Percentiles rank a stretch among this genome's conserved stretches.
phyloP scores from a whole-genome alignment of 75 land plant genomes.

The Picea glauca region DNA sequence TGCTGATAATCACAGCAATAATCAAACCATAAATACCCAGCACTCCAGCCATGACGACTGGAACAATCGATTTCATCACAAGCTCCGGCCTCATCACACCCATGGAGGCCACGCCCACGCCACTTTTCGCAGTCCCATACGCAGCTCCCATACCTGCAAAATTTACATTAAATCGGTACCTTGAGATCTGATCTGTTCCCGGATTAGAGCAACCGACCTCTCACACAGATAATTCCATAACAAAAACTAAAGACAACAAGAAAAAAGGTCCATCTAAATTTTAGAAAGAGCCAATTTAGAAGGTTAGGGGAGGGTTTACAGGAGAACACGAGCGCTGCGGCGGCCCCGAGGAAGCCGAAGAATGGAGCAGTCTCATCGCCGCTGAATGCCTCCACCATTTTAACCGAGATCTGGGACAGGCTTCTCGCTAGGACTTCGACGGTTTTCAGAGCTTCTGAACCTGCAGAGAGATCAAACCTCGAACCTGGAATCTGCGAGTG shows the following conservation, averaged over 20 bases:
- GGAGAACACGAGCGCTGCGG: constrained; percentile 66
- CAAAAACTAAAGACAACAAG: neutral
- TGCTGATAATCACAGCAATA: constrained; percentile 65
- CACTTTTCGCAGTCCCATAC: constrained; percentile 70
- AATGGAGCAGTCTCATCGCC: constrained; percentile 71
- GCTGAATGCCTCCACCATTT: constrained; percentile 26
- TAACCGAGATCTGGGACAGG: neutral
- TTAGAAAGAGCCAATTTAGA: neutral
- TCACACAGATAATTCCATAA: neutral
- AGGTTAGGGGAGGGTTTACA: constrained; percentile 17
- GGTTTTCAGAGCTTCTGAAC: too few relatives aligned
- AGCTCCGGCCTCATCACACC: constrained; percentile 74
- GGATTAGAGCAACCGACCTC: neutral
- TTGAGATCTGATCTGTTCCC: neutral
- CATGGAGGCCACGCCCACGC: constrained; percentile 68
- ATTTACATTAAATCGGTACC: neutral
- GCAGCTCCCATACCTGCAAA: constrained; percentile 64
- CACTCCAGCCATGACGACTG: constrained; percentile 73
- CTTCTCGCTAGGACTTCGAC: too few relatives aligned
- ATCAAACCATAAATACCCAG: constrained; percentile 63
- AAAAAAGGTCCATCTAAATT: too few relatives aligned
- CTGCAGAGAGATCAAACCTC: too few relatives aligned
- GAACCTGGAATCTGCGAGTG: too few relatives aligned
- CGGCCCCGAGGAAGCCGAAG: constrained; percentile 68
- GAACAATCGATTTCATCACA: constrained; percentile 69